phyloP scores from a whole-genome alignment of 169 alveolate species.

The Cryptosporidium baileyi region DNA sequence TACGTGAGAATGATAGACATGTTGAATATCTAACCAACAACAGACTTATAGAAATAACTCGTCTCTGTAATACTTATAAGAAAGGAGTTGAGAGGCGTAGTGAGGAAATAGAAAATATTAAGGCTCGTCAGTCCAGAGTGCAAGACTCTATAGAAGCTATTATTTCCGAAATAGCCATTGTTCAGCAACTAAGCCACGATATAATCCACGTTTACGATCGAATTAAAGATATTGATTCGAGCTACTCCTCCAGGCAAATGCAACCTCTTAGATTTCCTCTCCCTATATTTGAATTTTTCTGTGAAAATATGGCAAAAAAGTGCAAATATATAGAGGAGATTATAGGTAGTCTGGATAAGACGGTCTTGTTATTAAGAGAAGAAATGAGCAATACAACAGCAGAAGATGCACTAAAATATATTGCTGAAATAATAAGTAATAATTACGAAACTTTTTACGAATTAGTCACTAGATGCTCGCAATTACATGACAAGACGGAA shows the following conservation, averaged over 20 bases:
- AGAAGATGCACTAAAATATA: slow-evolving; percentile 18
- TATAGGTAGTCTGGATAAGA: slow-evolving; percentile 17
- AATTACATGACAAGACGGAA: slow-evolving; percentile 50
- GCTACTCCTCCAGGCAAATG: slow-evolving; percentile 39
- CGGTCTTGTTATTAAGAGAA: slow-evolving; percentile 39
- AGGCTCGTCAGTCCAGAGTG: slow-evolving; percentile 23
- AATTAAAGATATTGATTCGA: slow-evolving; percentile 36
- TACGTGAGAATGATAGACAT: slow-evolving; percentile 56
- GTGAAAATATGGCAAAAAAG: slow-evolving; percentile 56
- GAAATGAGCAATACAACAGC: slow-evolving; percentile 34
- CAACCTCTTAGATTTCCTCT: slow-evolving; percentile 55
- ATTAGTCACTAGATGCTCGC: slow-evolving; percentile 38
- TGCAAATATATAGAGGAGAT: slow-evolving; percentile 48
- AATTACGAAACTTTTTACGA: slow-evolving; percentile 28
- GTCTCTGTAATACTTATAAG: slow-evolving; percentile 50
- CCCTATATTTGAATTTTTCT: slow-evolving; percentile 62
- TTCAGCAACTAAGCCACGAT: slow-evolving; percentile 60
- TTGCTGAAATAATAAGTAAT: slow-evolving; percentile 33
- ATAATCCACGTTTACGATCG: slow-evolving; percentile 57
- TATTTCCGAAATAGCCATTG: slow-evolving; percentile 43
- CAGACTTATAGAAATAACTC: slow-evolving; percentile 45
- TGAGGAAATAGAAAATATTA: slow-evolving; percentile 65
- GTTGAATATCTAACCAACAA: slow-evolving; percentile 48
- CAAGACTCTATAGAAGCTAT: slow-evolving; percentile 48
- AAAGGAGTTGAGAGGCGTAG: slow-evolving; percentile 62